Evolutionary conservation across 176 grass and related monocot species (phyloP), one percentile per base, ranked within the genome.

Genomic region (Bonia amplexicaulis): DNA sequence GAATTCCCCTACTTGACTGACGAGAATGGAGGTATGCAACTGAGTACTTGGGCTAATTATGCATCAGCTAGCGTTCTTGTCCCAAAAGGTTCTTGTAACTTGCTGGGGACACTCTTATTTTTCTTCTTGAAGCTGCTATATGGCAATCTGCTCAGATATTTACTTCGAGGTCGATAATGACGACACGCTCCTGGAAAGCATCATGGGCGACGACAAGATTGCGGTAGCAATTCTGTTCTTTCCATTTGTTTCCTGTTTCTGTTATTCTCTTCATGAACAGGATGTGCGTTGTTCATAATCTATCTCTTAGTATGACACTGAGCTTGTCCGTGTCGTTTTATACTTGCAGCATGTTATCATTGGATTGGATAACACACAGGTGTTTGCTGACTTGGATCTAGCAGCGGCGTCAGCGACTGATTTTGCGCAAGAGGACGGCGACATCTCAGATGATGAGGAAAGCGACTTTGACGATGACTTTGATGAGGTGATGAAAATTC

Each of bases 161-260:
- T 98, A 98, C 88, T 98, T 95, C 77, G 91, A 98, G 83, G 91
- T 98, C 59, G 74, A 92, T 71, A 95, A 88, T 33, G 87, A 98
- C 12, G 93, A 97, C 15, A 69, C 76, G 22, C 73, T 95, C 84
- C 53, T 91, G 82, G 92, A 93, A 53, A 85, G 65, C 85, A 63
- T 88, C 78, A 86, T 90, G 75, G 86, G 89, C n/a, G 92, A 91
- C 52, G 89, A 98, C 83, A 90, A 86, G 76, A 90, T 92, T 49
- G 91, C 92, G 91, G 95, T 98, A 92, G 41, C 67, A 16, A 53
- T 72, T 85, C 69, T 54, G 44, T 80, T 91, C 68, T 65, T 48
- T 69, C 69, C 55, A 15, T 84, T 66, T 44, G 12, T 42, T 63
- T 61, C 78, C 6, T 82, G 39, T 31, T 67, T 68, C 65, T 57